These are phyloP conservation scores for Elaeis oleifera DNA, from an alignment of 202 grass and related monocot genomes.

Conservation along the genomic window DNA sequence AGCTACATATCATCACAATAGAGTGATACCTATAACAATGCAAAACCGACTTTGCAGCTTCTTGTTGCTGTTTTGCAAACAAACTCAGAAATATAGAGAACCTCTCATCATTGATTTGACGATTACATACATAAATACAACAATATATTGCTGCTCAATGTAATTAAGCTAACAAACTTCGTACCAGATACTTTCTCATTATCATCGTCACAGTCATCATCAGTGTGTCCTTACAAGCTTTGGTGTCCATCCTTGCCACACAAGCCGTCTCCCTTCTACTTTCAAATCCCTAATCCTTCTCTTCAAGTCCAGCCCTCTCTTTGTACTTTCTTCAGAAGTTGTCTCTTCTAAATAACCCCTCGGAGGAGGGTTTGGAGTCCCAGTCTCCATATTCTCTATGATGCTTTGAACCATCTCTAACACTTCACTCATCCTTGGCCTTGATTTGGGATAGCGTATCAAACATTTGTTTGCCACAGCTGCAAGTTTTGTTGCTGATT, in stretches of 20 bases:
- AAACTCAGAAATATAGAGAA: no score
- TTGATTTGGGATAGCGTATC: conserved; percentile 47
- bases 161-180: no score
- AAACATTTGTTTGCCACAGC: conserved; percentile 72
- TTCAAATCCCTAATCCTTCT: conserved; percentile 48
- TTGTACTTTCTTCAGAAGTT: conserved; percentile 36
- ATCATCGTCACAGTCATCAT: not conserved
- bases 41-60: no score
- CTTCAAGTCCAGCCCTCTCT: conserved; percentile 44
- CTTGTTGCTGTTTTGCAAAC: no score
- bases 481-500: conserved; percentile 55
- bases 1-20: no score
- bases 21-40: no score
- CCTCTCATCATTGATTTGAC: no score
- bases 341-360: conserved; percentile 20
- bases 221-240: conserved; percentile 87
- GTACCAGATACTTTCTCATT: no score
- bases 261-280: conserved; percentile 53
- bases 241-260: conserved; percentile 56
- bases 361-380: conserved; percentile 38
- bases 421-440: conserved; percentile 91
- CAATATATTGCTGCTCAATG: no score
- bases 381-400: conserved; percentile 40
- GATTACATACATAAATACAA: no score
- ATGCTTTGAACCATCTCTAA: conserved; percentile 79